Evolutionary conservation across 2,329 filamentous ascomycete genomes (phyloP).

Genomic region (Whalleya microplaca): DNA sequence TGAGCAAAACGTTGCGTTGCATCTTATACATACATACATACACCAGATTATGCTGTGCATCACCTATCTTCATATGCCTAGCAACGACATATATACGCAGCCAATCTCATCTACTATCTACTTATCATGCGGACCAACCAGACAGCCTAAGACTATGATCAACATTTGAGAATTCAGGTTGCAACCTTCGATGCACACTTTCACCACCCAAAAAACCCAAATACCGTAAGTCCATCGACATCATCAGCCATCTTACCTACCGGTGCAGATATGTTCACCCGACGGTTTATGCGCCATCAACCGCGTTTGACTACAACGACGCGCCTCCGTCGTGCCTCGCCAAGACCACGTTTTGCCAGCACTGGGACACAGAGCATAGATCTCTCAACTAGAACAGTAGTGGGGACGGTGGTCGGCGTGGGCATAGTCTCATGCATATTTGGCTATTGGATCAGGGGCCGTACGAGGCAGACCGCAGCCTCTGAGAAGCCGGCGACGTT

Average conservation of each 20-base stretch:
- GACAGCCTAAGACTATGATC: no score
- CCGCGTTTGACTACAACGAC: conserved; percentile 25
- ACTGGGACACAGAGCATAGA: conserved; percentile 16
- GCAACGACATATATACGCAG: no score
- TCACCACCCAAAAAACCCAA: background rate
- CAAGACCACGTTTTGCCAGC: conserved; percentile 27
- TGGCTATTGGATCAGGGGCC: conserved; percentile 14
- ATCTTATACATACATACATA: no score
- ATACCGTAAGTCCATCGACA: background rate
- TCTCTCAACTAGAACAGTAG: conserved; percentile 8
- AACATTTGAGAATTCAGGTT: no score
- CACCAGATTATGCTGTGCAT: no score
- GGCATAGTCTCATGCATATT: conserved; percentile 23
- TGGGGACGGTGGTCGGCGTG: conserved; percentile 22
- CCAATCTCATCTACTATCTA: no score
- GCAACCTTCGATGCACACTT: no score
- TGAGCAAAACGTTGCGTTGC: no score
- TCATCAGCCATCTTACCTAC: background rate
- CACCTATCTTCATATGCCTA: no score
- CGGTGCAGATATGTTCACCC: conserved; percentile 23
- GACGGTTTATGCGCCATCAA: conserved; percentile 23
- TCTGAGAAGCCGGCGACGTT: background rate
- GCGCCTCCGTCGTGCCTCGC: conserved; percentile 11
- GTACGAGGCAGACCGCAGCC: background rate
- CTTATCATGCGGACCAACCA: no score